A percentile compares a stretch with the other conserved stretches of the same genome.
Conservation (phyloP, 2,329 filamentous ascomycete species). For the Paecilomyces formosus region DNA sequence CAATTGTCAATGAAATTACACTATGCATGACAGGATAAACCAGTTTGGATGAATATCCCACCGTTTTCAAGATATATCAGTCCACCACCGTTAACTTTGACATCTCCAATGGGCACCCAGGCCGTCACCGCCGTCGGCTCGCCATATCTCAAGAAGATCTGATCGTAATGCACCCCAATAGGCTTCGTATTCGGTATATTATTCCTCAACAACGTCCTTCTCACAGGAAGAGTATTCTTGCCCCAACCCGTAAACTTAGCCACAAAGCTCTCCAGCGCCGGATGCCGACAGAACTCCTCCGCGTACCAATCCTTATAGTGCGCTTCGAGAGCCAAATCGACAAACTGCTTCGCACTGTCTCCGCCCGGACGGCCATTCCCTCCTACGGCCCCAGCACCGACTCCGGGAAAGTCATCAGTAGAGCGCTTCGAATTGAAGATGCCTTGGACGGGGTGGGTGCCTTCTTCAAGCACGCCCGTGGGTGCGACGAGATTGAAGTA, state of each 20-base stretch:
- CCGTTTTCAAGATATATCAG: constrained; percentile 51
- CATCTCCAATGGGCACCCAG: constrained; percentile 51
- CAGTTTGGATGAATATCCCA: constrained; percentile 6
- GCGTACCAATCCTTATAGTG: constrained; percentile 49
- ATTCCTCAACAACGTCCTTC: constrained; percentile 48
- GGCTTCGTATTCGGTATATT: constrained; percentile 51
- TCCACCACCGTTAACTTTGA: constrained; percentile 49
- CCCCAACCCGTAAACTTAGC: constrained; percentile 49
- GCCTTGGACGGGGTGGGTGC: constrained; percentile 45
- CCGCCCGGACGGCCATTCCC: constrained; percentile 42
- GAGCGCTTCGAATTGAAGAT: constrained; percentile 44
- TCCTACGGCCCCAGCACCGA: constrained; percentile 44
- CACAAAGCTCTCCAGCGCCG: constrained; percentile 43
- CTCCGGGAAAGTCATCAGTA: constrained; percentile 42
- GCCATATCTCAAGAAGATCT: constrained; percentile 50
- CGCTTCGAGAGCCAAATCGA: constrained; percentile 46
- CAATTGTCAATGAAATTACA: constrained; percentile 2
- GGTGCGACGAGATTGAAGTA: constrained; percentile 50
- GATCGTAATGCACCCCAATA: constrained; percentile 55
- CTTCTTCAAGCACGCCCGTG: constrained; percentile 50
- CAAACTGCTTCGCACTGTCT: constrained; percentile 37
- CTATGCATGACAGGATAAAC: neutral
- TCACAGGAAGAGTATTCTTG: constrained; percentile 38
- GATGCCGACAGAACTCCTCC: constrained; percentile 49
- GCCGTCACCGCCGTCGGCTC: constrained; percentile 50